Base-by-base conservation (phyloP, 768 basidiomycete genomes). In the Gloeostereum incarnatum region DNA sequence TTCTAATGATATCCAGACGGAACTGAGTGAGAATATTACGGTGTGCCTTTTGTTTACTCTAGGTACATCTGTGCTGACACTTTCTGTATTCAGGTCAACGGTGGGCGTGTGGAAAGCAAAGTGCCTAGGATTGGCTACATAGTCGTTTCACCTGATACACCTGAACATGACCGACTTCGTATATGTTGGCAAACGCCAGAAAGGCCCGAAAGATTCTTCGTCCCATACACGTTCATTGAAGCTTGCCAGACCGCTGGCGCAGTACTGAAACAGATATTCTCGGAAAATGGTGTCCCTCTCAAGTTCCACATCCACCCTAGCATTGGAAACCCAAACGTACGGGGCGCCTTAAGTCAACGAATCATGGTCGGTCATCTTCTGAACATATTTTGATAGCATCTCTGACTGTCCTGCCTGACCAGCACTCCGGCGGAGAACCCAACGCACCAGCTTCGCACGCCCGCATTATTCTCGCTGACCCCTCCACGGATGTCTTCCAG, bases 361-460 rank as follows among this genome's bases (percentile, higher is more conserved):
- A 86, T 89, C 45, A 73, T 76, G 73, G 86, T 84, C 39, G 27
- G 55, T 49, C 20, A 11, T 33, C 30, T 14, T n/a, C 34, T 31
- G 22, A 34, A 14, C 22, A 35, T 34, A 8, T 40, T 42, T 4
- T 26, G 25, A 26, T 45, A 13, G 6, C 36, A 34, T 21, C 21
- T 19, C 19, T 30, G 19, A 18, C 19, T 25, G 17, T 21, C 6
- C 24, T 39, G 18, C n/a, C 40, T 44, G 6, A 33, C 11, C 44
- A 88, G 86, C 80, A 88, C 48, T 89, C 83, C 23, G 86, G 86
- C 20, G 86, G 86, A 13, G 79, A 87, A 42, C 81, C 84, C 2
- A 66, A 73, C 37, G 77, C 81, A 7, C 74, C 81, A 14, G 62
- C 68, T n/a, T 76, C 82, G 47, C 69, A 71, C 4, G 85, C 86